Evolutionary conservation across 2,329 filamentous ascomycete species (phyloP), one percentile per base, ranked within the genome.

Genomic region (Penicillium sp.): DNA sequence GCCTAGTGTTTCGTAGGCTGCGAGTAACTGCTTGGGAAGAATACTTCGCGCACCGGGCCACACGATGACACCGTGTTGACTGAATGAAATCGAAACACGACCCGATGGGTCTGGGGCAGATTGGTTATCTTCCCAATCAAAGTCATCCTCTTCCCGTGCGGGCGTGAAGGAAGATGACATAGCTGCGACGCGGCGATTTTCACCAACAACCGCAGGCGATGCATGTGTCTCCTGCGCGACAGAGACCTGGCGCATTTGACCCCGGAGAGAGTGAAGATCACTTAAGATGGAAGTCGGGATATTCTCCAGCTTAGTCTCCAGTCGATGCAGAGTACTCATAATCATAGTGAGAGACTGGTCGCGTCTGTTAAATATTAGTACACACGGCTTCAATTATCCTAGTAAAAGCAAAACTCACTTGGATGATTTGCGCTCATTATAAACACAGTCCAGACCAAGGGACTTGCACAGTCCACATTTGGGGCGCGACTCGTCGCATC

Each of bases 401-500:
- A n/a, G 19, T 23, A 7, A 29, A 4, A 31, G 13, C 14, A 8
- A 14, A 31, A 66, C 74, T 56, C 64, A 81, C 78, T 83, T 83
- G 37, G 81, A 83, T 13, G 78, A 75, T 63, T 82, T 81, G 56
- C 80, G 78, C 64, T 82, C 78, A 59, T 80, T 80, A 64, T 83
- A 84, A 44, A 76, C 75, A 67, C 82, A 84, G 19, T 81, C 78
- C 31, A 81, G 59, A 8, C 78, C 79, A 45, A 79, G 75, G 14
- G 73, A 69, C 61, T 77, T 79, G 69, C 82, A 84, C 49, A 82
- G 75, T 29, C 81, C 81, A 61, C 82, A 84, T 58, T 68, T 73
- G 48, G 82, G 81, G 31, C 79, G 72, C 57, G 82, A 82, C 67
- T 83, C 81, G 59, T 84, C 81, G 67, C 82, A 84, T 71, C 80